A percentile compares a stretch with the other conserved stretches of the same genome.
These are phyloP conservation scores for Chrysanthemum makinoi DNA, from an alignment of 129 eudicot genomes.

Conservation along the genomic window DNA sequence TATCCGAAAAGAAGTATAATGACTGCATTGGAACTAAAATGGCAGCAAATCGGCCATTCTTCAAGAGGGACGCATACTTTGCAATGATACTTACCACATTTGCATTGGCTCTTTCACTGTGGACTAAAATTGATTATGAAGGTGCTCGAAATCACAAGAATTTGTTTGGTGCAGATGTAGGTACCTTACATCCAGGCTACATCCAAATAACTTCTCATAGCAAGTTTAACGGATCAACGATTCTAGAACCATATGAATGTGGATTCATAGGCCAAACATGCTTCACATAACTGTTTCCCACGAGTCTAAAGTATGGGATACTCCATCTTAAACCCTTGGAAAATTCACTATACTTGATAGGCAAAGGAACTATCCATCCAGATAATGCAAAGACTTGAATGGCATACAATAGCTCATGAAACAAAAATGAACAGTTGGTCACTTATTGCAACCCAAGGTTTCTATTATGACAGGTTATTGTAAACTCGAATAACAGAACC, in stretches of 20 bases:
- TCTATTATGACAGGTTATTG: too few relatives aligned
- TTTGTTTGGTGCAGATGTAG: too few relatives aligned
- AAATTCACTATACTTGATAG: conserved; percentile 81
- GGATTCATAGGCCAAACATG: conserved; percentile 44
- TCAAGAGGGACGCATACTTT: conserved; percentile 90
- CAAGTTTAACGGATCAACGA: conserved; percentile 4
- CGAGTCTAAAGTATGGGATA: conserved; percentile 82
- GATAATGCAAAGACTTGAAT: conserved; percentile 83
- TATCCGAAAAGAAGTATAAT: background rate
- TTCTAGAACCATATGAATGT: conserved; percentile 36
- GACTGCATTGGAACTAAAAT: conserved; percentile 93
- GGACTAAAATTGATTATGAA: conserved; percentile 47
- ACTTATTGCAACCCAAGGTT: too few relatives aligned
- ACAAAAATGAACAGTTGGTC: conserved; percentile 2
- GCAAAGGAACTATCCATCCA: conserved; percentile 81
- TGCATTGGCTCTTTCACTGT: conserved; percentile 94
- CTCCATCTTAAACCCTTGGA: conserved; percentile 85
- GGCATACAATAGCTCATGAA: conserved; percentile 48
- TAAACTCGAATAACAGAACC: too few relatives aligned
- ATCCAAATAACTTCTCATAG: too few relatives aligned
- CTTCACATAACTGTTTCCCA: conserved; percentile 54
- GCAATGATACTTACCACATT: conserved; percentile 93
- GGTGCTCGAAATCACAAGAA: too few relatives aligned
- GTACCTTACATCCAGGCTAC: too few relatives aligned
- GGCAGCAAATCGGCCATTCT: conserved; percentile 98